These are phyloP conservation scores for Wilcoxina mikolae DNA, from an alignment of 495 filamentous ascomycete genomes.

Conservation along the genomic window DNA sequence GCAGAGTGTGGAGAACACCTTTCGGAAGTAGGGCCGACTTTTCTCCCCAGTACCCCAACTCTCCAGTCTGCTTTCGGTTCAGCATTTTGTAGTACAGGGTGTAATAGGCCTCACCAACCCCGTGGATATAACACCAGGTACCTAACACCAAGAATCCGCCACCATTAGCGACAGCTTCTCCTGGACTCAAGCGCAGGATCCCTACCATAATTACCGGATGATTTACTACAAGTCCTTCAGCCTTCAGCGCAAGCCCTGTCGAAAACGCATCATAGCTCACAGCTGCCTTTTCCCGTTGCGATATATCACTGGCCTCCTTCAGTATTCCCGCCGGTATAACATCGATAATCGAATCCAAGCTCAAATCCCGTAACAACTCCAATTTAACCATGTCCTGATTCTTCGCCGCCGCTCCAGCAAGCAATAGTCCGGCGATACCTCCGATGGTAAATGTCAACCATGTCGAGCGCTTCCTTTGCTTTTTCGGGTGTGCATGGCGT, in stretches of 20 bases:
- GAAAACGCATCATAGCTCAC: slow-evolving; percentile 87
- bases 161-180: not conserved
- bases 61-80: slow-evolving; percentile 40
- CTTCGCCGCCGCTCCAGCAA: slow-evolving; percentile 19
- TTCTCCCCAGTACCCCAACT: slow-evolving; percentile 78
- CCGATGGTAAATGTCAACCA: slow-evolving; percentile 23
- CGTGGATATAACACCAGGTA: slow-evolving; percentile 88
- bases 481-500: not conserved
- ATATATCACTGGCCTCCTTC: slow-evolving; percentile 53
- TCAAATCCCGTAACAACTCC: slow-evolving; percentile 17
- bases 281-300: slow-evolving; percentile 69
- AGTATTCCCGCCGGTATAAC: slow-evolving; percentile 54
- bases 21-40: slow-evolving; percentile 81
- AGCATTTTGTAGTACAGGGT: not conserved
- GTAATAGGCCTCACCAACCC: slow-evolving; percentile 33
- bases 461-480: slow-evolving; percentile 19
- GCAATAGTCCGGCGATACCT: slow-evolving; percentile 18
- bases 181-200: not conserved
- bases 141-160: slow-evolving; percentile 2
- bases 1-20: slow-evolving; percentile 23
- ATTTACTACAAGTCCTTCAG: slow-evolving; percentile 67
- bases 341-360: slow-evolving; percentile 39
- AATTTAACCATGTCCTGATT: slow-evolving; percentile 22
- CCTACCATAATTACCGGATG: slow-evolving; percentile 86
- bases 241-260: slow-evolving; percentile 63